Percentiles rank a stretch among this genome's conserved stretches.
phyloP scores from a whole-genome alignment of 2,329 filamentous ascomycete species.

The Biscogniauxia marginata region DNA sequence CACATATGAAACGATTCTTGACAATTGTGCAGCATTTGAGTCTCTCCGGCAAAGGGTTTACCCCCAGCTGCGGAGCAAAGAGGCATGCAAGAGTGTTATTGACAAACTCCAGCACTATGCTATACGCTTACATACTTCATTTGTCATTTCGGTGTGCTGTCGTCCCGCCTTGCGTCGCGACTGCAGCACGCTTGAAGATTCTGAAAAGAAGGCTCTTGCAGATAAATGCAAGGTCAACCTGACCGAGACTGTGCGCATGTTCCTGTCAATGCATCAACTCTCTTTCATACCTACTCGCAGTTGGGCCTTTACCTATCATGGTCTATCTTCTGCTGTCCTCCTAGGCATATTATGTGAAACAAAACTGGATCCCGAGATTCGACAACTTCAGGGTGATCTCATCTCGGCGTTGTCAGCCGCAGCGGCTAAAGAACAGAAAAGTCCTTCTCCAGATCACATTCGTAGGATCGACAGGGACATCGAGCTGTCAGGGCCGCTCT shows the following conservation, averaged over 20 bases:
- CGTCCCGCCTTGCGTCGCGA: conserved; percentile 59
- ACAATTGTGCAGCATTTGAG: conserved; percentile 56
- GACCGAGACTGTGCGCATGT: conserved; percentile 66
- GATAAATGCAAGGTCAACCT: conserved; percentile 61
- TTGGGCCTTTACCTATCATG: conserved; percentile 68
- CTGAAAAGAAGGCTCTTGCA: conserved; percentile 55
- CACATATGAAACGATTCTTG: conserved; percentile 54
- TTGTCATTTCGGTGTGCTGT: conserved; percentile 64
- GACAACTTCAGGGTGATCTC: conserved; percentile 62
- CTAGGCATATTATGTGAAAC: conserved; percentile 64
- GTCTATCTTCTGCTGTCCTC: conserved; percentile 62
- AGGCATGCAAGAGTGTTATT: conserved; percentile 61
- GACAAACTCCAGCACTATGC: conserved; percentile 64
- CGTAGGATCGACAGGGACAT: conserved; percentile 58
- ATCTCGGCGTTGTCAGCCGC: conserved; percentile 64
- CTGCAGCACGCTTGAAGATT: conserved; percentile 45
- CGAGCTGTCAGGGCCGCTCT: conserved; percentile 60
- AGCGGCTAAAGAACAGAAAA: conserved; percentile 58
- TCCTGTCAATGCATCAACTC: conserved; percentile 66
- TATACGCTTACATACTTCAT: conserved; percentile 63
- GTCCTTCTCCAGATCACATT: conserved; percentile 52
- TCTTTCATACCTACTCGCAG: conserved; percentile 65
- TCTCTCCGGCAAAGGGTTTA: conserved; percentile 48
- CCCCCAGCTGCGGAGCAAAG: conserved; percentile 56
- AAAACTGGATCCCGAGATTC: conserved; percentile 61